These are phyloP conservation scores for Aspergillus ruber DNA, from an alignment of 2,329 filamentous ascomycete genomes.

Conservation along the genomic window DNA sequence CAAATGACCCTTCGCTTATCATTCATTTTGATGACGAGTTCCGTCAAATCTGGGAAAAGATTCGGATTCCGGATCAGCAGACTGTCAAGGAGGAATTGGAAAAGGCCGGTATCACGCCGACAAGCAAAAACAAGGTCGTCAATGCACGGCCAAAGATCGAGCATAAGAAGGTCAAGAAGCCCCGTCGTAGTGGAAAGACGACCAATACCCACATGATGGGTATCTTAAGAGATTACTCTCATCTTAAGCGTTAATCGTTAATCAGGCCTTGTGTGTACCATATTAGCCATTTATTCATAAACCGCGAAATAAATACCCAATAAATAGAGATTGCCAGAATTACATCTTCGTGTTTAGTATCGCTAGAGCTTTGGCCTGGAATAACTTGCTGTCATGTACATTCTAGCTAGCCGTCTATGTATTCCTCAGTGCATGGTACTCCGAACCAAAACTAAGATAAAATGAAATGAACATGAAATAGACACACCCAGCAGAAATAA, in stretches of 20 bases:
- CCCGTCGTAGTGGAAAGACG: constrained; percentile 67
- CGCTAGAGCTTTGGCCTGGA: too few species aligned
- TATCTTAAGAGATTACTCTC: constrained; percentile 68
- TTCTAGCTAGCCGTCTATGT: too few species aligned
- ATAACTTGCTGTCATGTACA: too few species aligned
- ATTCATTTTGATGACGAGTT: constrained; percentile 77
- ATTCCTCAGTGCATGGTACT: too few species aligned
- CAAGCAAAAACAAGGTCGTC: constrained; percentile 68
- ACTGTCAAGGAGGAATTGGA: constrained; percentile 72
- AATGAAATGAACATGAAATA: neutral
- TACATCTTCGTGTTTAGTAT: too few species aligned
- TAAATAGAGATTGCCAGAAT: neutral
- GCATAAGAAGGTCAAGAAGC: constrained; percentile 69
- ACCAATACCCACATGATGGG: constrained; percentile 84
- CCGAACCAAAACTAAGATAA: too few species aligned
- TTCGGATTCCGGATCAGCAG: constrained; percentile 66
- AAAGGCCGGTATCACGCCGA: constrained; percentile 73
- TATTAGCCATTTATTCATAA: neutral
- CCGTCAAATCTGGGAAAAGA: constrained; percentile 72
- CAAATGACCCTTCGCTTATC: constrained; percentile 72
- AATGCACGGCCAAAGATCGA: constrained; percentile 50
- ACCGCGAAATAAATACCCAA: neutral
- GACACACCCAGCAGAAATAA: neutral
- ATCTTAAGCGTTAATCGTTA: constrained; percentile 34
- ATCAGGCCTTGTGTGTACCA: neutral